A percentile compares a stretch with the other conserved stretches of the same genome.
Conservation (phyloP, 225 moss, liverwort and hornwort species). For the Polytrichum commune region DNA sequence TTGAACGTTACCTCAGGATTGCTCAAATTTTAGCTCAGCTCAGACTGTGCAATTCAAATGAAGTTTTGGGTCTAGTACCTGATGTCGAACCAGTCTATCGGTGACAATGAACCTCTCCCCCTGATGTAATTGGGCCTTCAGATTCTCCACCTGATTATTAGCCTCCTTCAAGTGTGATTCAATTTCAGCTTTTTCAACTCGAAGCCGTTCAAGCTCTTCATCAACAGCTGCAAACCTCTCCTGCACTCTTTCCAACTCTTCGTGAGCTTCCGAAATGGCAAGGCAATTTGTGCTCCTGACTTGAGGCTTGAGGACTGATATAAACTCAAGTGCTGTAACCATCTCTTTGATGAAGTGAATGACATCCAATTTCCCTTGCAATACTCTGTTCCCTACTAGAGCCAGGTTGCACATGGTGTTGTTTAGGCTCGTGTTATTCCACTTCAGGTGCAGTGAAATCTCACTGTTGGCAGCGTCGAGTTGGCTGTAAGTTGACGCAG, state of each 20-base stretch:
- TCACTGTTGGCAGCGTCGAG: conserved; percentile 19
- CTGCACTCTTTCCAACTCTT: conserved; percentile 35
- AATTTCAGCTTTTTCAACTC: conserved; percentile 41
- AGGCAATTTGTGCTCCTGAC: conserved; percentile 8
- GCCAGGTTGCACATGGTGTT: conserved; percentile 44
- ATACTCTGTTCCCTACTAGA: conserved; percentile 49
- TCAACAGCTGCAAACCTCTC: conserved; percentile 35
- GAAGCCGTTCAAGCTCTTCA: conserved; percentile 45
- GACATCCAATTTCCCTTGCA: conserved; percentile 59
- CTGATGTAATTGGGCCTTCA: conserved; percentile 32
- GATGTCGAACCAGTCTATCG: conserved; percentile 16
- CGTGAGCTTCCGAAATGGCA: conserved; percentile 6
- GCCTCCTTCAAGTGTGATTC: conserved; percentile 29
- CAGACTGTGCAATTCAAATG: background rate
- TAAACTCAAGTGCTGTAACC: conserved; percentile 44
- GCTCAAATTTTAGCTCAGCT: too few species aligned
- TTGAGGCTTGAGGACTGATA: conserved; percentile 40
- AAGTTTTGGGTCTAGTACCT: conserved; percentile 13
- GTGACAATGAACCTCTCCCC: conserved; percentile 27
- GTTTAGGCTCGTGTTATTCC: conserved; percentile 55
- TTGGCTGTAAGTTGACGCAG: conserved; percentile 11
- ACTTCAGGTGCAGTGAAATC: conserved; percentile 43
- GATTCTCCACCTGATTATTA: conserved; percentile 30
- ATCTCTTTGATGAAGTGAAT: conserved; percentile 64
- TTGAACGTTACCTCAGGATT: too few species aligned